Evolutionary conservation across 1,284 basidiomycete genomes (phyloP), one percentile per base, ranked within the genome.

Genomic region (Cutaneotrichosporon sp.): DNA sequence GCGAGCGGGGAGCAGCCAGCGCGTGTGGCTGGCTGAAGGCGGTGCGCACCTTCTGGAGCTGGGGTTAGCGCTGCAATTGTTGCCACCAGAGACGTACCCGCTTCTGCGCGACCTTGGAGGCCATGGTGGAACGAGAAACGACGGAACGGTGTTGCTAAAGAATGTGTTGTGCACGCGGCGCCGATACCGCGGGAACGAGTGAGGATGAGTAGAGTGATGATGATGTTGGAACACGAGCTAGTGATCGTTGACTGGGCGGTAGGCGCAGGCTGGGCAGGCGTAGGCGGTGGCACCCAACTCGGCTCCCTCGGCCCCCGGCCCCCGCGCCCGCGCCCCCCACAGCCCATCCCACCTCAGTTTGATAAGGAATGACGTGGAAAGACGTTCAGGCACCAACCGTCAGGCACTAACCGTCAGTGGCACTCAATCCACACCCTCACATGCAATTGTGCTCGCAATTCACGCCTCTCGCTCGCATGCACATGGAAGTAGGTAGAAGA

Each of bases 71-170:
- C 22, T 13, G 11, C 43, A n/a, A 24, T 11, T 11, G 20, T 47
- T 45, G 56, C 51, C 53, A 57, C 54, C 43, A 14, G 52, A 4
- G 20, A 72, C 79, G 69, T 60, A 79, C 79, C 68, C 79, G 66
- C 72, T 77, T 80, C 69, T 79, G 77, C 13, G 79, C 79, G 22
- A 80, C 76, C 65, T 80, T 80, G 55, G 77, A 77, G 54, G 79
- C 78, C 79, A 80, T 80, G n/a, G 24, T 58, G 52, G 34, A 16
- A 4, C 9, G 9, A 31, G 14, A 24, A 31, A 16, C 13, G 25
- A 25, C 3, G 20, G 4, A 24, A 11, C 22, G 8, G 20, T 13
- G 7, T 25, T n/a, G 34, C 22, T 38, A 34, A 53, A 20, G 33
- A 36, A 7, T 38, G 51, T 38, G 51, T 22, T 36, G 33, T 38